Conservation (phyloP, 2,329 filamentous ascomycete genomes). For the Aspergillus sclerotialis region DNA sequence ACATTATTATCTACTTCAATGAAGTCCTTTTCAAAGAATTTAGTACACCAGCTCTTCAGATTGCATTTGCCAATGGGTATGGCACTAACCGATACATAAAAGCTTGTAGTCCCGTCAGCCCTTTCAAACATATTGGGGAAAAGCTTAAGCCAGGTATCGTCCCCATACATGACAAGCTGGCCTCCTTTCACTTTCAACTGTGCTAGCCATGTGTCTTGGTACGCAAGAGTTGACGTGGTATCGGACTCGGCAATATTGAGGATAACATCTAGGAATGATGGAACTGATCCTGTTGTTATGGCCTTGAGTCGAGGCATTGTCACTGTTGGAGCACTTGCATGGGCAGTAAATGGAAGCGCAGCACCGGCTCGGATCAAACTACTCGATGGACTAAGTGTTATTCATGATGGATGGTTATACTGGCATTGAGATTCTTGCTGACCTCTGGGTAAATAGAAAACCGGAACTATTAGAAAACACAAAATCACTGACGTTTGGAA, state of each 20-base stretch:
- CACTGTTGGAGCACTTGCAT: conserved; percentile 93
- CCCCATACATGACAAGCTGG: conserved; percentile 88
- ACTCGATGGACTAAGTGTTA: conserved; percentile 7
- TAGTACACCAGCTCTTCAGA: conserved; percentile 6
- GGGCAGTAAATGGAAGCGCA: conserved; percentile 88
- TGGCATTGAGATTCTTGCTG: conserved; percentile 6
- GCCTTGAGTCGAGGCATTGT: conserved; percentile 98
- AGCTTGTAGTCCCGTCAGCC: conserved; percentile 89
- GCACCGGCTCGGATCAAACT: conserved; percentile 77
- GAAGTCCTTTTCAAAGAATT: conserved; percentile 62
- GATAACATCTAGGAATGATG: conserved; percentile 93
- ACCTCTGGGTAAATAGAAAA: conserved; percentile 86
- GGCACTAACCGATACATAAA: conserved; percentile 83
- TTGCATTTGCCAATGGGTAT: background rate
- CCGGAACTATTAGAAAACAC: conserved; percentile 76
- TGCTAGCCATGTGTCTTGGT: conserved; percentile 92
- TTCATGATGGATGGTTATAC: conserved; percentile 9
- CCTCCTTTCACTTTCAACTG: conserved; percentile 75
- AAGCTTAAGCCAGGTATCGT: conserved; percentile 96
- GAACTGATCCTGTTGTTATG: conserved; percentile 95
- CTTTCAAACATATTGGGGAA: conserved; percentile 85
- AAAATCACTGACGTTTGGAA: conserved; percentile 63
- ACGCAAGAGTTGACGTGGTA: conserved; percentile 75
- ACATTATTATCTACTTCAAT: conserved; percentile 98
- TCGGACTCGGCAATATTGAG: conserved; percentile 94